Percentiles rank a stretch among this genome's conserved stretches.
Evolutionary conservation across 164 flowering plant species (phyloP).

Genomic region (Chloranthus sessilifolius): DNA sequence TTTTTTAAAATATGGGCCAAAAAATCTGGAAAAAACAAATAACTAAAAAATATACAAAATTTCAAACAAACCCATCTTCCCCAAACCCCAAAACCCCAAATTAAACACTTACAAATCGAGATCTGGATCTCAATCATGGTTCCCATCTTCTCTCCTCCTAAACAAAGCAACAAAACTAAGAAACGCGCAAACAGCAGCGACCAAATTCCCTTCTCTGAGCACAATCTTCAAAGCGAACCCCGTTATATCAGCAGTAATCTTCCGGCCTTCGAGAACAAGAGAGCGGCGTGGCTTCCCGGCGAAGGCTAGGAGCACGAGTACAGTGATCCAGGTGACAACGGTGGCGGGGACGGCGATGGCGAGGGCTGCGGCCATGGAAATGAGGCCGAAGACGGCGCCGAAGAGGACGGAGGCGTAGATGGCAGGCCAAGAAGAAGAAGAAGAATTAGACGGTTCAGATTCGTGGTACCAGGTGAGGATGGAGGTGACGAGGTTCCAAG

Average conservation of each 20-base stretch:
- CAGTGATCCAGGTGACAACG: constrained; percentile 67
- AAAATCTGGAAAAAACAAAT: too few relatives aligned
- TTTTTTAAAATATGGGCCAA: too few relatives aligned
- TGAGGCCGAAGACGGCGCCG: constrained; percentile 19
- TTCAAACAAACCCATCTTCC: too few relatives aligned
- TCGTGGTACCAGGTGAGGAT: constrained; percentile 18
- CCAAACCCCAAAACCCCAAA: too few relatives aligned
- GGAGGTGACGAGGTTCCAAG: constrained; percentile 21
- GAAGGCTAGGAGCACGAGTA: constrained; percentile 61
- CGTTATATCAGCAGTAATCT: constrained; percentile 57
- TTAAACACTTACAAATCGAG: too few relatives aligned
- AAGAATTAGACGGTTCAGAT: neutral
- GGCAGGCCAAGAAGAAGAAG: constrained; percentile 24
- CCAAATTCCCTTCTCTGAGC: constrained; percentile 30
- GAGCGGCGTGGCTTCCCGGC: constrained; percentile 59
- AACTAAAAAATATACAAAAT: too few relatives aligned
- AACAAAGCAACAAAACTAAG: constrained; percentile 28
- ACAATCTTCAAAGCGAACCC: constrained; percentile 32
- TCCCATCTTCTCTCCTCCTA: constrained; percentile 4
- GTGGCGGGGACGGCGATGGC: constrained; percentile 54
- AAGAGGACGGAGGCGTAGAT: constrained; percentile 18
- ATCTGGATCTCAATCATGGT: too few relatives aligned
- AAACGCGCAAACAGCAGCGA: constrained; percentile 38
- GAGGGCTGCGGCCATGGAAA: constrained; percentile 26
- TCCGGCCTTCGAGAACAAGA: constrained; percentile 48